These are phyloP conservation scores for Akanthomyces lecanii DNA, from an alignment of 2,329 filamentous ascomycete genomes.

Conservation along the genomic window DNA sequence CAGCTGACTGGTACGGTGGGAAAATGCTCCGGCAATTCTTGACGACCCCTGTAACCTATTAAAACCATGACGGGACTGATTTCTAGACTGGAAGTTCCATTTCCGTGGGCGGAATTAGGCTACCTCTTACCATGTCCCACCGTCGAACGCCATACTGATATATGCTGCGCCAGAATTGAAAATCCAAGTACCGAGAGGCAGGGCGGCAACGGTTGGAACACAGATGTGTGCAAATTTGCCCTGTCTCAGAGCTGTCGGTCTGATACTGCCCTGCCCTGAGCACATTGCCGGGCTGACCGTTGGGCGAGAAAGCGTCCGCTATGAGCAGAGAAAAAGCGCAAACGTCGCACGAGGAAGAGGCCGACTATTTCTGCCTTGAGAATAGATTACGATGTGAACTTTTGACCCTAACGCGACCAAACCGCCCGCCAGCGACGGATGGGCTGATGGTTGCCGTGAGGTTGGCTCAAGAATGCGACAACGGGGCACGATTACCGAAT, in stretches of 20 bases:
- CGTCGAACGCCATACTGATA: not conserved
- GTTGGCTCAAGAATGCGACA: constrained; percentile 17
- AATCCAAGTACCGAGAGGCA: not conserved
- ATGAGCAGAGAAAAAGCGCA: too few species aligned
- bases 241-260: not conserved
- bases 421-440: not conserved
- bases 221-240: not conserved
- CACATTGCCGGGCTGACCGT: not conserved
- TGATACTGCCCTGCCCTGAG: not conserved
- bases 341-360: too few species aligned
- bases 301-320: not conserved
- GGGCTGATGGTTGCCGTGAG: constrained; percentile 1
- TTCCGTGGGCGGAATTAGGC: not conserved
- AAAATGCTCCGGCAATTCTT: not conserved
- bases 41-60: not conserved
- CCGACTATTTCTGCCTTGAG: too few species aligned
- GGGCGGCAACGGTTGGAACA: not conserved
- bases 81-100: not conserved
- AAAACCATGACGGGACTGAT: not conserved
- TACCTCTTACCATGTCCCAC: too few species aligned
- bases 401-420: not conserved
- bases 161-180: not conserved
- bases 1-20: not conserved
- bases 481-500: constrained; percentile 18
- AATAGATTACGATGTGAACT: too few species aligned